phyloP scores from a whole-genome alignment of 1,284 basidiomycete species.

The Ceratorhiza oryzae-sativae region DNA sequence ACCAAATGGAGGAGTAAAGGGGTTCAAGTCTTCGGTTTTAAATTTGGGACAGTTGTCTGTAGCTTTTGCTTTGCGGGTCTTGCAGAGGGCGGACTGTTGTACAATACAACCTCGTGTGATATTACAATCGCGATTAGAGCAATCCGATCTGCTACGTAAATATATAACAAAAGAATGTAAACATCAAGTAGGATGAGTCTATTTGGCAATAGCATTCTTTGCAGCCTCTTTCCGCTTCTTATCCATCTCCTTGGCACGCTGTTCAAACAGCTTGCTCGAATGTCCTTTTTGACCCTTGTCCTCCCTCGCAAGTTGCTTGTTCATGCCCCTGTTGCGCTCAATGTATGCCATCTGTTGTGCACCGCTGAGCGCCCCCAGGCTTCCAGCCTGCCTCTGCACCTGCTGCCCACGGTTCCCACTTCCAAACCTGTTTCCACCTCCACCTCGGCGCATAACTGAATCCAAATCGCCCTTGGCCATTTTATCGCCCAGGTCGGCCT shows the following conservation, averaged over 20 bases:
- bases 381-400: conserved; percentile 84
- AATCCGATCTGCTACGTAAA: neutral
- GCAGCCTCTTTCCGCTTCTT: conserved; percentile 57
- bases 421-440: conserved; percentile 73
- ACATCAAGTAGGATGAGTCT: too few species aligned
- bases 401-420: conserved; percentile 63
- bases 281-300: conserved; percentile 57
- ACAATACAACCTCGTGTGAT: conserved; percentile 14
- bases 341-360: conserved; percentile 90
- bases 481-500: conserved; percentile 82
- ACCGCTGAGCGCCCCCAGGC: conserved; percentile 84
- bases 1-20: conserved; percentile 12
- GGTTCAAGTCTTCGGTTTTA: too few species aligned
- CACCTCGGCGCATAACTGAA: conserved; percentile 50
- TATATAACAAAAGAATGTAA: neutral
- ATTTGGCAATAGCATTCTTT: conserved; percentile 19
- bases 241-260: conserved; percentile 74
- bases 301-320: conserved; percentile 81
- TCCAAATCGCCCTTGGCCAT: conserved; percentile 63
- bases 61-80: neutral
- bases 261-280: conserved; percentile 72
- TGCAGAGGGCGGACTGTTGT: conserved; percentile 12
- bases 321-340: conserved; percentile 90
- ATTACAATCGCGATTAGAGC: conserved; percentile 10
- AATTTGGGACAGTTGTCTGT: too few species aligned